Evolutionary conservation across 495 filamentous ascomycete species (phyloP), one percentile per base, ranked within the genome.

Genomic region (Penicillium parvum): DNA sequence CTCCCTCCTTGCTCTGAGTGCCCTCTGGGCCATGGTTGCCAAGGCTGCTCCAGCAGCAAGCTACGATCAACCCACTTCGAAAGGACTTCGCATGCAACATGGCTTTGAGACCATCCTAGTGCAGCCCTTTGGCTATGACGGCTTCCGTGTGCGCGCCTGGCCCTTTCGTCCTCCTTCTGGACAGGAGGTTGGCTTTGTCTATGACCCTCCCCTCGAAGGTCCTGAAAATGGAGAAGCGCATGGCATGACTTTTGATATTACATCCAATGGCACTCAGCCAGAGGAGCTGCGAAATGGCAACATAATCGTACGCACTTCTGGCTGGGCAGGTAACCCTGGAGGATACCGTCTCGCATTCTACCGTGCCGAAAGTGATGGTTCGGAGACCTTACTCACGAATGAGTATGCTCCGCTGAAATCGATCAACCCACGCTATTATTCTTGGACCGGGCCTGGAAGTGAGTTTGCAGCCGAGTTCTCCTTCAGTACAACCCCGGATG

Each of bases 341-440:
- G 58, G 55, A 5, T 62, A 62, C 43, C 49, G 58, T 8, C 48
- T 62, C 2, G 50, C 52, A 1, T 62, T 59, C 27, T 55, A 53
- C 18, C 47, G 58, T 5, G 45, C 59, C 6, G 55, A 62, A 18
- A 5, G 5, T 9, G 40, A 62, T 34, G 58, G 55, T 21, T 43
- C 52, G 5, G 58, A 62, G 26, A 53, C 58, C 1, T 28, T 62
- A 4, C 48, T 62, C 20, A 58, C 55, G 8, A 58, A 58, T 27
- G 58, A 62, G 37, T 62, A 62, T 46, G 55, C 58, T n/a, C 58
- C 58, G 16, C 47, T 59, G 26, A 62, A 62, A 21, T 62, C 58
- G 0, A 45, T 55, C 27, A 62, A 62, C 21, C 58, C 58, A 2
- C 40, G 58, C 9, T 58, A 53, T 32, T 62, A 62, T 28, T 52